phyloP scores from a whole-genome alignment of 1,139 yeast genomes.

The Hansenula sp. region DNA sequence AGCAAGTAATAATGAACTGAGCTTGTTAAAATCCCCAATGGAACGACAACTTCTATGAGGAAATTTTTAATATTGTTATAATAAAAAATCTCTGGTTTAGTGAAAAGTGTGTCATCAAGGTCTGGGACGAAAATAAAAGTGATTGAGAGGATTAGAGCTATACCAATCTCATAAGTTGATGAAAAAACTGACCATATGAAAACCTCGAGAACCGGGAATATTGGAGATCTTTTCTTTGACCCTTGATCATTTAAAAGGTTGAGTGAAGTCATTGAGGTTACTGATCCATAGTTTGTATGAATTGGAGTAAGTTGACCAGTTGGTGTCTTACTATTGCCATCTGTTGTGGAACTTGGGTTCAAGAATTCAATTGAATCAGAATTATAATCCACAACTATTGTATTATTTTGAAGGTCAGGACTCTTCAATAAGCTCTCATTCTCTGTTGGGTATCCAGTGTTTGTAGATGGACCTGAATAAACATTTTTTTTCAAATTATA shows the following conservation, averaged over 20 bases:
- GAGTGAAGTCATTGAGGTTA: not conserved
- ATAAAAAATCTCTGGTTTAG: slow-evolving; percentile 13
- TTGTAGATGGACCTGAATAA: not conserved
- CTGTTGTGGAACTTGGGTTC: not conserved
- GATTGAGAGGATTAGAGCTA: slow-evolving; percentile 16
- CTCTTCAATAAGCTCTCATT: not conserved
- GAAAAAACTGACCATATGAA: slow-evolving; percentile 3
- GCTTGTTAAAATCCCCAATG: slow-evolving; percentile 13
- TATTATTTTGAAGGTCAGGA: not conserved
- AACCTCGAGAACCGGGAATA: not conserved
- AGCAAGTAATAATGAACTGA: slow-evolving; percentile 10
- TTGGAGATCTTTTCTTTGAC: not conserved
- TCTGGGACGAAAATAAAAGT: slow-evolving; percentile 21
- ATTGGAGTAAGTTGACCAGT: not conserved
- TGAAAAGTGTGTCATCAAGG: slow-evolving; percentile 12
- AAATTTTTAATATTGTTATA: slow-evolving; percentile 16
- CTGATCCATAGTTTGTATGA: slow-evolving; percentile 3
- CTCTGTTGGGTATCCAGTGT: slow-evolving; percentile 5
- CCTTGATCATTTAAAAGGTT: not conserved
- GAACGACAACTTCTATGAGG: slow-evolving; percentile 13
- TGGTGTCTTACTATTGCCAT: not conserved
- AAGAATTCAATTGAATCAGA: slow-evolving; percentile 4
- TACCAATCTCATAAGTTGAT: slow-evolving; percentile 17
- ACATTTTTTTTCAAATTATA: slow-evolving; percentile 13
- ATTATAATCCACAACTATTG: slow-evolving; percentile 2